These are phyloP conservation scores for Pestalotiopsis sp. DNA, from an alignment of 2,329 filamentous ascomycete genomes.

Conservation along the genomic window DNA sequence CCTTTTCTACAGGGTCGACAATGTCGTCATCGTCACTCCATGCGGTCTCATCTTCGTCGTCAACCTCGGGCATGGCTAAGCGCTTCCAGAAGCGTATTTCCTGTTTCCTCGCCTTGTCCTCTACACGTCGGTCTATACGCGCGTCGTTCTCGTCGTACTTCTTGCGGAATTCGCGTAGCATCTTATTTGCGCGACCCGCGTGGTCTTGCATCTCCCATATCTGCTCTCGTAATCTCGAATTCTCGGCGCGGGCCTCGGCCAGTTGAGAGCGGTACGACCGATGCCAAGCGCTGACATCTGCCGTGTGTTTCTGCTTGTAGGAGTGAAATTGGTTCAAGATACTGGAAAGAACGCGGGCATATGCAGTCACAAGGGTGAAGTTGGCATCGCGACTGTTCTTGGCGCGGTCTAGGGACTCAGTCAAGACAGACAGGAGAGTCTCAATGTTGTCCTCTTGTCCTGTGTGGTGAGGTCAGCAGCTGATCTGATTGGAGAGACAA, in stretches of 20 bases:
- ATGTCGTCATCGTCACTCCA: constrained; percentile 70
- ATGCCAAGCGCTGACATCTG: constrained; percentile 67
- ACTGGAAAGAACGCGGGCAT: constrained; percentile 57
- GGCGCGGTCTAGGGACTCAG: constrained; percentile 64
- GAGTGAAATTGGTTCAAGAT: constrained; percentile 68
- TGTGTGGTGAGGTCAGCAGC: constrained; percentile 29
- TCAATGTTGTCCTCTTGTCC: constrained; percentile 64
- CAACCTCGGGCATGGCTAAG: constrained; percentile 63
- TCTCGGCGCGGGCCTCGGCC: constrained; percentile 67
- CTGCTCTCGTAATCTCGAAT: constrained; percentile 63
- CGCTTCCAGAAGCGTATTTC: constrained; percentile 69
- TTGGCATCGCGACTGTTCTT: constrained; percentile 53
- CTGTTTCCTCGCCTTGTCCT: constrained; percentile 55
- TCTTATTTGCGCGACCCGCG: constrained; percentile 60
- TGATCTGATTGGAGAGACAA: background rate
- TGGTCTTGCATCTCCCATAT: constrained; percentile 69
- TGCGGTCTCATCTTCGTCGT: constrained; percentile 59
- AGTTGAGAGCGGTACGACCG: constrained; percentile 67
- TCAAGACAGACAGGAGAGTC: constrained; percentile 61
- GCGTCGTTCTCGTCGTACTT: constrained; percentile 59
- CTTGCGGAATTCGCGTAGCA: constrained; percentile 58
- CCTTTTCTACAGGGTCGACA: constrained; percentile 63
- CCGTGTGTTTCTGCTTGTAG: constrained; percentile 66
- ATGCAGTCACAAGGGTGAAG: constrained; percentile 49
- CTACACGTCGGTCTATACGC: constrained; percentile 55